Evolutionary conservation across 768 basidiomycete genomes (phyloP).

Genomic region (Tylopilus sp.): DNA sequence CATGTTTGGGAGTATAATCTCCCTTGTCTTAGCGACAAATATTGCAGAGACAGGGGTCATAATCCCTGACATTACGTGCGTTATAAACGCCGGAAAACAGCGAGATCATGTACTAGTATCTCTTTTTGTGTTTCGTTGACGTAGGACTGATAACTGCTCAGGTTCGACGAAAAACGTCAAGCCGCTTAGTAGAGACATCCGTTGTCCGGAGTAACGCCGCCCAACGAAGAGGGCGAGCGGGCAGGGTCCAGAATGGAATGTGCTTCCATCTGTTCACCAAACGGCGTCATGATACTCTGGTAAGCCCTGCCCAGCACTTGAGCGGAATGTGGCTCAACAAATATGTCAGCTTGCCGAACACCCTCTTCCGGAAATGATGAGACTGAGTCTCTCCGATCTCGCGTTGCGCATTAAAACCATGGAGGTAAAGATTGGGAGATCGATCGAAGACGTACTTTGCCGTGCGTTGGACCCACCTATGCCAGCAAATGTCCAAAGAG

Average conservation of each 20-base stretch:
- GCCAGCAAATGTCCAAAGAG: conserved; percentile 82
- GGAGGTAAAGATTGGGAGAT: conserved; percentile 77
- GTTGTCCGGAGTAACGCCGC: conserved; percentile 89
- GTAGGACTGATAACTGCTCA: conserved; percentile 26
- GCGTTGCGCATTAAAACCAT: conserved; percentile 92
- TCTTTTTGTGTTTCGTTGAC: conserved; percentile 1
- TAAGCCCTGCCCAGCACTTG: conserved; percentile 21
- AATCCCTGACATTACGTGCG: conserved; percentile 96
- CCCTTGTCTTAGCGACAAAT: conserved; percentile 61
- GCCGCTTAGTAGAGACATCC: conserved; percentile 86
- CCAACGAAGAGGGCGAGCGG: conserved; percentile 86
- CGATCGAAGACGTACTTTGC: conserved; percentile 88
- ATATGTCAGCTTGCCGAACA: conserved; percentile 72
- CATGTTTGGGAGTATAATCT: conserved; percentile 26
- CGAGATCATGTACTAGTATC: conserved; percentile 68
- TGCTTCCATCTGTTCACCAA: conserved; percentile 97
- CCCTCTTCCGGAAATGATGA: conserved; percentile 93
- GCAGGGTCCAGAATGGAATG: conserved; percentile 83
- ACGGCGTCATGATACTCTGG: conserved; percentile 76
- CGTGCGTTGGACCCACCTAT: conserved; percentile 88
- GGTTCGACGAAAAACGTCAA: conserved; percentile 98
- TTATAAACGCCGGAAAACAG: conserved; percentile 92
- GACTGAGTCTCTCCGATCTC: conserved; percentile 88
- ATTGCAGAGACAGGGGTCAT: conserved; percentile 98
- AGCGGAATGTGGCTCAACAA: background rate